Conservation (phyloP, 176 grass and related monocot species). For the Raddia distichophylla region DNA sequence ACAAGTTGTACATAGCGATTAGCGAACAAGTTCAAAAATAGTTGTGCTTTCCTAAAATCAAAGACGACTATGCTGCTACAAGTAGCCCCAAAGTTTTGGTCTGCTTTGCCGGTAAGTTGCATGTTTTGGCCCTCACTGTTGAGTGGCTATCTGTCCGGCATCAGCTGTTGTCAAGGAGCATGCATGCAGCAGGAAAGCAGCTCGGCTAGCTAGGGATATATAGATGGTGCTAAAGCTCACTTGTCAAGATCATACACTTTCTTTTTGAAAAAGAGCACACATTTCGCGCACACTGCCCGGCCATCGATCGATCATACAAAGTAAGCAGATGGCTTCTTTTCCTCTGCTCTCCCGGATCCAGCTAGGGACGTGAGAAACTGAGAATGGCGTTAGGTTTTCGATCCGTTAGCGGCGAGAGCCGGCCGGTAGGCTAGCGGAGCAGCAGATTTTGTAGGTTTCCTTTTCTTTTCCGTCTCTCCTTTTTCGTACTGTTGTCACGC, state of each 20-base stretch:
- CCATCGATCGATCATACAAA: background rate
- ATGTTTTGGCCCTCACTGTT: background rate
- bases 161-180: constrained; percentile 1
- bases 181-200: background rate
- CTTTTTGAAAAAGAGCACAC: background rate
- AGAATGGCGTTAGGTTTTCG: constrained; percentile 16
- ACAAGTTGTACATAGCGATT: too few relatives aligned
- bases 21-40: too few relatives aligned
- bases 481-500: background rate
- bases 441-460: background rate
- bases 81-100: too few relatives aligned
- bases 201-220: background rate
- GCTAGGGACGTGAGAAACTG: background rate
- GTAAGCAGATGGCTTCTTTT: background rate
- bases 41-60: too few relatives aligned
- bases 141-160: background rate
- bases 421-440: background rate
- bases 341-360: background rate
- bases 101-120: too few relatives aligned
- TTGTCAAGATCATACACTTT: background rate
- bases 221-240: background rate
- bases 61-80: too few relatives aligned
- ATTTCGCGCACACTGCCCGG: background rate
- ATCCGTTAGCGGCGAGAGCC: background rate
- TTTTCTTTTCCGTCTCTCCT: background rate